Evolutionary conservation across 139 green algal species (phyloP), one percentile per base, ranked within the genome.

Genomic region (Pseudopediastrum boryanum): DNA sequence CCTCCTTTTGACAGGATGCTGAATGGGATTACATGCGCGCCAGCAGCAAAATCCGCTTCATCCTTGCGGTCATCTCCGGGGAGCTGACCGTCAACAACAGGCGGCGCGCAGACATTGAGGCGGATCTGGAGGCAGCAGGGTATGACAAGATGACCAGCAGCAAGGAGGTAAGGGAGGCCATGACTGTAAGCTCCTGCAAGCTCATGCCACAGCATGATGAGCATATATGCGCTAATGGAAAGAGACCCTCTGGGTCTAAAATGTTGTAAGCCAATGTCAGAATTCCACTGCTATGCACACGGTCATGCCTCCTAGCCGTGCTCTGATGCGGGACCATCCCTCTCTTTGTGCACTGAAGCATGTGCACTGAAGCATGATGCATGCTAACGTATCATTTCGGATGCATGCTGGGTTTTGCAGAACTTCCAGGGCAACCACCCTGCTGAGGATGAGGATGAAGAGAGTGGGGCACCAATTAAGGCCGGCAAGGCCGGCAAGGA

Each of bases 11-110:
- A 35, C 83, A 93, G 87, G 82, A 79, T 3, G 92, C 94, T 0
- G 85, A 95, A 80, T 77, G 78, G 36, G 91, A 98, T 67, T 75
- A 97, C 83, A 75, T 79, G 65, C 88, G 90, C 59, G 80, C 96
- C n/a, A 84, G 83, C 82, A 98, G 98, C 86, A 91, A 93, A 73
- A 87, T 93, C 39, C 88, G 93, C 65, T 99, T 99, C 90, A 99
- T 99, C 74, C 77, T 95, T 52, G 92, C 93, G 6, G 96, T 99
- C 29, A 91, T 98, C 39, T 35, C 83, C 4, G 91, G 93, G n/a
- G 75, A 89, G 41, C 85, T 99, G 77, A 63, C 36, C 46, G 52
- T 99, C 54, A 89, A 54, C 88, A 97, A 97, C 81, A 88, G 73
- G 39, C 96, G 94, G 85, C 89, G 89, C 64, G 87, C 86, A 0